phyloP scores from a whole-genome alignment of 306 rosid species.

The Sicyos edulis region DNA sequence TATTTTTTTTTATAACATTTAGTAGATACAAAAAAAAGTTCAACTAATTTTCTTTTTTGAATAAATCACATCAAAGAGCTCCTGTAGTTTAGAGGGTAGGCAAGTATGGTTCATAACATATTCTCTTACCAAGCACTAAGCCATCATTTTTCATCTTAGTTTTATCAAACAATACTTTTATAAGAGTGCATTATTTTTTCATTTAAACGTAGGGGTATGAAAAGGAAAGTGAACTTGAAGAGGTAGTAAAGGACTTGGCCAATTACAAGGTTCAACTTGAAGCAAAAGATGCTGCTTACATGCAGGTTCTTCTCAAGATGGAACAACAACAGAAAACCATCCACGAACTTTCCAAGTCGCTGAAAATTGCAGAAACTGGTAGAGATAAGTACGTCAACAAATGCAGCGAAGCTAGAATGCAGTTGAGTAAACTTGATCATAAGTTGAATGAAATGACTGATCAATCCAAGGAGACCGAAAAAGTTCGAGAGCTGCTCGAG shows the following conservation, averaged over 20 bases:
- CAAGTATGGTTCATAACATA: not conserved
- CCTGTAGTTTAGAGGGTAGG: not conserved
- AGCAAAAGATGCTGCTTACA: conserved; percentile 56
- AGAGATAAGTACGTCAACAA: conserved; percentile 44
- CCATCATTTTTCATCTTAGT: not conserved
- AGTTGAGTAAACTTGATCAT: conserved; percentile 34
- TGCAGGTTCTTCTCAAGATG: conserved; percentile 55
- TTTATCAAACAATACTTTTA: not conserved
- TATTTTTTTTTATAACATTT: not conserved
- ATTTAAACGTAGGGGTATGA: conserved; percentile 33
- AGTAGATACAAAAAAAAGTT: not conserved
- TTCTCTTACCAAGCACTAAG: not conserved
- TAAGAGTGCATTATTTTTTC: not conserved
- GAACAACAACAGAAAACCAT: conserved; percentile 49
- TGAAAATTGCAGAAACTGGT: conserved; percentile 43
- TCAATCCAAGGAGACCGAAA: conserved; percentile 29
- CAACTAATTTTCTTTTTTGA: not conserved
- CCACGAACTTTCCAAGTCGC: conserved; percentile 42
- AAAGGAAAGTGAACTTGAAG: conserved; percentile 46
- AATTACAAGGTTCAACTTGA: conserved; percentile 65
- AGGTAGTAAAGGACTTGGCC: conserved; percentile 49
- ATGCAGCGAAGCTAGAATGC: conserved; percentile 28
- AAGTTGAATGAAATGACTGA: conserved; percentile 42
- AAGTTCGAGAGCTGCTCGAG: conserved; percentile 37
- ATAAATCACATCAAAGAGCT: not conserved